phyloP scores from a whole-genome alignment of 169 alveolate genomes.

The Plasmodium inui region DNA sequence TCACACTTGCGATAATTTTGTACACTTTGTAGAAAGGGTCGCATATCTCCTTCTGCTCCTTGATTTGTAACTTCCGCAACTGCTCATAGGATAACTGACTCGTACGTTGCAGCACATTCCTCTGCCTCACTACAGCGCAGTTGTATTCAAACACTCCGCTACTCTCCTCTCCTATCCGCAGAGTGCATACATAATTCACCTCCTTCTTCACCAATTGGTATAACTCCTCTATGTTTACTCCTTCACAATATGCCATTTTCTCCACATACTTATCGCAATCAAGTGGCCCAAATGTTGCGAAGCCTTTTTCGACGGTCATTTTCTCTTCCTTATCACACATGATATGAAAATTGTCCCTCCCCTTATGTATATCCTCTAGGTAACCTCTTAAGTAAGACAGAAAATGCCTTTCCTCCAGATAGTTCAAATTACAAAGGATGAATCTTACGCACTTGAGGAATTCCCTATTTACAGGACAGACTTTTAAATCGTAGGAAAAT shows the following conservation, averaged over 20 bases:
- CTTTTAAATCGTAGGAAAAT: constrained; percentile 8
- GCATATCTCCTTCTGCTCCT: background rate
- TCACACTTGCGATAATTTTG: constrained; percentile 41
- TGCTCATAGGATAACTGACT: background rate
- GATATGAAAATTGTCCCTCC: constrained; percentile 4
- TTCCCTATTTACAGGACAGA: constrained; percentile 43
- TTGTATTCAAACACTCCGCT: constrained; percentile 59
- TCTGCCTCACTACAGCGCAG: background rate
- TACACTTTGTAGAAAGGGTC: constrained; percentile 18
- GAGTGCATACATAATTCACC: background rate
- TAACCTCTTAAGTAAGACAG: constrained; percentile 16
- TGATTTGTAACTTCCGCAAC: background rate
- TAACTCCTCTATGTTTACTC: constrained; percentile 7
- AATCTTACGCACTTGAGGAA: constrained; percentile 33
- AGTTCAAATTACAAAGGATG: constrained; percentile 41
- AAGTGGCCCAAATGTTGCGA: background rate
- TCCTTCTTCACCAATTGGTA: constrained; percentile 18
- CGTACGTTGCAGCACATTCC: background rate
- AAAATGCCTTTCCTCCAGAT: constrained; percentile 1
- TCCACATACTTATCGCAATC: background rate
- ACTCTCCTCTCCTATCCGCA: constrained; percentile 17
- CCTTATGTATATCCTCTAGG: constrained; percentile 5
- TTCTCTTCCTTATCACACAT: constrained; percentile 15
- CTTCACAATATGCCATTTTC: background rate
- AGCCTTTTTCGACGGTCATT: background rate